phyloP scores from a whole-genome alignment of 1,284 basidiomycete species.

The Athelia psychrophila region DNA sequence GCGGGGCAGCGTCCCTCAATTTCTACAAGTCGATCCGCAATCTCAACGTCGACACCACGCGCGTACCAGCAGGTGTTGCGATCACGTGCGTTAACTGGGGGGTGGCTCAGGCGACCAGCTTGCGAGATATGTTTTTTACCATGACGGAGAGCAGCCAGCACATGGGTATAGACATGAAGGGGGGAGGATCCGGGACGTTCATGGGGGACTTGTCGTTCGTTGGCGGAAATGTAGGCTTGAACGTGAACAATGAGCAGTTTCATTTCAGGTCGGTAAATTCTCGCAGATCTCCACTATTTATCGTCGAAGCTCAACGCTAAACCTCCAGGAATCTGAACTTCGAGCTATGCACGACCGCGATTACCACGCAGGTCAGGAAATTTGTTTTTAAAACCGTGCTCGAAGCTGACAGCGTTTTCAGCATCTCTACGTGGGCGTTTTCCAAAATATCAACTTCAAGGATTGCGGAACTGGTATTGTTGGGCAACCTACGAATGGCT shows the following conservation, averaged over 20 bases:
- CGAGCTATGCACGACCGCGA: background rate
- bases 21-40: conserved; percentile 1
- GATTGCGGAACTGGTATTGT: background rate
- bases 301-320: background rate
- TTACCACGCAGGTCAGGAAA: background rate
- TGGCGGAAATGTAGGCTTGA: background rate
- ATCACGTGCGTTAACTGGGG: background rate
- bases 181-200: background rate
- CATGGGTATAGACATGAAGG: background rate
- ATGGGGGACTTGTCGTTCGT: background rate
- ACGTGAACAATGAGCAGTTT: background rate
- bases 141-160: background rate
- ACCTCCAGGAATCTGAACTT: background rate
- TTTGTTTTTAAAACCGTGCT: background rate
- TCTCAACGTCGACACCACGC: background rate
- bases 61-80: background rate
- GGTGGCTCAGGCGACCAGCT: background rate
- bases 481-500: background rate
- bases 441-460: background rate
- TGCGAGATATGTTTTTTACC: background rate
- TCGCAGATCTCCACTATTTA: background rate
- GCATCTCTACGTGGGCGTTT: background rate
- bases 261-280: background rate
- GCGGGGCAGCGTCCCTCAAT: background rate
- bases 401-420: background rate